Percentiles rank a stretch among this genome's conserved stretches.
Evolutionary conservation across 768 basidiomycete genomes (phyloP).

Genomic region (Chalciporus chontae): DNA sequence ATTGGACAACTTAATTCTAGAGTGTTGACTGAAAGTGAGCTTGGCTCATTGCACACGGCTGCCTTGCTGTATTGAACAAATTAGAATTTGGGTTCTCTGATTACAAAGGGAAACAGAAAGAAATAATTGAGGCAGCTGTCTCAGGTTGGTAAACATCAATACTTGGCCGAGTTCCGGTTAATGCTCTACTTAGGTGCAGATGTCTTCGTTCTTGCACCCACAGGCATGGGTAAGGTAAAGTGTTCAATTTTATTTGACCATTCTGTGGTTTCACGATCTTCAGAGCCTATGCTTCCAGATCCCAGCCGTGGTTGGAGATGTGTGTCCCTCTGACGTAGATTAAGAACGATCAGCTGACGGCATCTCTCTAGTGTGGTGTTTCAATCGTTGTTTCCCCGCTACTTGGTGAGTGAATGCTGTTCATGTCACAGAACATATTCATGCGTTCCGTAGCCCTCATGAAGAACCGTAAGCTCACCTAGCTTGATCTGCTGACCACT

Average conservation of each 20-base stretch:
- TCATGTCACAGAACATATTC: neutral
- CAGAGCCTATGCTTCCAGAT: conserved; percentile 86
- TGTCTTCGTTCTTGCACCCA: conserved; percentile 79
- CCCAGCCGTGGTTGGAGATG: conserved; percentile 66
- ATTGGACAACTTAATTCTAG: conserved; percentile 6
- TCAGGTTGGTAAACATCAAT: conserved; percentile 38
- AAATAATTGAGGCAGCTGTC: conserved; percentile 69
- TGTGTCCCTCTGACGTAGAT: conserved; percentile 20
- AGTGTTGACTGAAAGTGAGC: conserved; percentile 25
- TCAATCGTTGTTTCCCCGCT: conserved; percentile 78
- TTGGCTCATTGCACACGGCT: neutral
- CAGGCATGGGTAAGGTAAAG: conserved; percentile 82
- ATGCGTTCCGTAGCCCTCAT: conserved; percentile 57
- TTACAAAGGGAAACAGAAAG: conserved; percentile 77
- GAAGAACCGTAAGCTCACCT: conserved; percentile 63
- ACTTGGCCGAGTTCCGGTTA: neutral
- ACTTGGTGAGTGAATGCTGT: conserved; percentile 44
- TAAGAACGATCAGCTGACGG: neutral
- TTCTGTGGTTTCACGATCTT: neutral
- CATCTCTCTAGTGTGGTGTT: conserved; percentile 49
- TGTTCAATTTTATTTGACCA: neutral
- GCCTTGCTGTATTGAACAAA: neutral
- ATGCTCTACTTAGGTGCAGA: conserved; percentile 48
- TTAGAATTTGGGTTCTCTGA: conserved; percentile 65
- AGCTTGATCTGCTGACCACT: neutral